Conservation (phyloP, 148 eudicot genomes). For the Mesembryanthemum crystallinum region DNA sequence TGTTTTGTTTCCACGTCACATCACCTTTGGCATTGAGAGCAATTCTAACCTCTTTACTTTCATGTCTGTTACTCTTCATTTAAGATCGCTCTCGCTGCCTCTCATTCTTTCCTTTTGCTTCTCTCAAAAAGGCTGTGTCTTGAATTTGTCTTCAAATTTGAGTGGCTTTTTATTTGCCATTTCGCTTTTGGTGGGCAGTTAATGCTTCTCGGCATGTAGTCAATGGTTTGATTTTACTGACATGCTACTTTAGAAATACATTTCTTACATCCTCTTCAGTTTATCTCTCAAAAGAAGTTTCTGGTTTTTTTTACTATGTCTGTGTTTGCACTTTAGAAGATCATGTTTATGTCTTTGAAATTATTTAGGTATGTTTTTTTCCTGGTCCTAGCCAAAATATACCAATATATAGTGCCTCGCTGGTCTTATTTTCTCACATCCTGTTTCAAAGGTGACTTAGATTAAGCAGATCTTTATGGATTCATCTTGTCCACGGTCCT, state of each 20-base stretch:
- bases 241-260: not conserved
- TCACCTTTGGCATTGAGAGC: not conserved
- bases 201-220: too few species aligned
- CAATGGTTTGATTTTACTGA: not conserved
- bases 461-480: not conserved
- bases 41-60: not conserved
- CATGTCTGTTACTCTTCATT: not conserved
- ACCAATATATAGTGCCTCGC: too few species aligned
- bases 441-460: not conserved
- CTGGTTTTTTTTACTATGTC: not conserved
- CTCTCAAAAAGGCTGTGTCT: too few species aligned
- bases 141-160: too few species aligned
- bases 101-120: not conserved
- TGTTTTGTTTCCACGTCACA: not conserved
- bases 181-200: not conserved
- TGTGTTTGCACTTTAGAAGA: not conserved
- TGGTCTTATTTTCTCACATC: not conserved
- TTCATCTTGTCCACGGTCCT: not conserved
- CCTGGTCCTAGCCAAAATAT: too few species aligned
- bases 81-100: not conserved
- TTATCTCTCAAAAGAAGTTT: not conserved
- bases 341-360: not conserved
- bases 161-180: too few species aligned
- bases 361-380: too few species aligned
- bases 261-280: not conserved